These are phyloP conservation scores for Lachnellula willkommii DNA, from an alignment of 2,329 filamentous ascomycete species.

Conservation along the genomic window DNA sequence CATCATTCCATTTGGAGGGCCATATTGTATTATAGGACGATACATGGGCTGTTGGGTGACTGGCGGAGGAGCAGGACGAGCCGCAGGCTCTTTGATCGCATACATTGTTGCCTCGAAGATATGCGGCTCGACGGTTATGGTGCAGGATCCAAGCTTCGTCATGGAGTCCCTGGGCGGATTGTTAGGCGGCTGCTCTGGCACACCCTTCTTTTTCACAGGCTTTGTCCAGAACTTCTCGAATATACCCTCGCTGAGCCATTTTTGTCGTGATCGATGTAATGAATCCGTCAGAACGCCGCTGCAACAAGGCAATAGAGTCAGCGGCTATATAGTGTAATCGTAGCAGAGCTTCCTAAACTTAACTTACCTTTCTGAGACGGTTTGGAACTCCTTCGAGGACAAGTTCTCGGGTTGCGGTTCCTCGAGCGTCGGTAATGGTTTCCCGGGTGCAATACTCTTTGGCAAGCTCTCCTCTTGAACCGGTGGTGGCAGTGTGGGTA, in stretches of 20 bases:
- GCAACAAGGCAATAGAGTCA: conserved; percentile 15
- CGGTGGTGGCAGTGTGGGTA: conserved; percentile 32
- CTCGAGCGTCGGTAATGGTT: conserved; percentile 66
- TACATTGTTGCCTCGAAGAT: conserved; percentile 72
- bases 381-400: conserved; percentile 62
- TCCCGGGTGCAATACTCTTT: conserved; percentile 56
- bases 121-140: conserved; percentile 74
- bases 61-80: conserved; percentile 35
- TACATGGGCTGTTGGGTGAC: conserved; percentile 32
- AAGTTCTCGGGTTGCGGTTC: conserved; percentile 61
- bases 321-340: neutral
- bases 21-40: conserved; percentile 60
- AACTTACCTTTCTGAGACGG: conserved; percentile 63
- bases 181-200: conserved; percentile 54
- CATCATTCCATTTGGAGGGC: conserved; percentile 58
- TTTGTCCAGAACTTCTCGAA: conserved; percentile 78
- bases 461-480: conserved; percentile 46
- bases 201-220: conserved; percentile 62
- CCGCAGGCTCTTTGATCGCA: conserved; percentile 61
- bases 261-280: conserved; percentile 64
- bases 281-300: conserved; percentile 73
- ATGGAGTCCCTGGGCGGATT: conserved; percentile 68
- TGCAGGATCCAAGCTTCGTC: conserved; percentile 66
- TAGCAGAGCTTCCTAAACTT: neutral
- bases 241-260: conserved; percentile 66